Evolutionary conservation across 345 rosid genomes (phyloP).

Genomic region (Stellera chamaejasme): DNA sequence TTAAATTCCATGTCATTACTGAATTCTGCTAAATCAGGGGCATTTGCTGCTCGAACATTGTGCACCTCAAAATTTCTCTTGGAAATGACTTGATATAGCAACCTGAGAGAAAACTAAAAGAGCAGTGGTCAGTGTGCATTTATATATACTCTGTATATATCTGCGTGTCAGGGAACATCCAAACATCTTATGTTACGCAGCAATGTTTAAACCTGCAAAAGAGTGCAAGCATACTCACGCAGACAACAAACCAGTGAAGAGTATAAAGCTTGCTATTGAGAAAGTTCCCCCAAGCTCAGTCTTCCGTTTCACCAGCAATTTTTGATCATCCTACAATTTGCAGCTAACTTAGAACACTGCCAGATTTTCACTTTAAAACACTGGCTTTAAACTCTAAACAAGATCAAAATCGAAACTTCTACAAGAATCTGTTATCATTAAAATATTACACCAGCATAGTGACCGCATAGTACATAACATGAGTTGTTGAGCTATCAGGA

Average conservation of each 20-base stretch:
- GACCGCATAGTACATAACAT: too few relatives aligned
- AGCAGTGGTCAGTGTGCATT: constrained; percentile 22
- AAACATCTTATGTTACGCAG: neutral
- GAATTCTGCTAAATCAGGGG: constrained; percentile 65
- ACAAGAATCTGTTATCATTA: neutral
- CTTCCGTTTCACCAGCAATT: constrained; percentile 69
- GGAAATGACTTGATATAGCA: constrained; percentile 86
- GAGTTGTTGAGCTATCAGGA: too few relatives aligned
- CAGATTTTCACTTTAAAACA: neutral
- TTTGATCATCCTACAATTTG: constrained; percentile 65
- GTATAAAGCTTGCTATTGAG: constrained; percentile 92
- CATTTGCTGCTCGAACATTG: constrained; percentile 74
- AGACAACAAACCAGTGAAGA: constrained; percentile 81
- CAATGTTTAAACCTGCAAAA: constrained; percentile 4
- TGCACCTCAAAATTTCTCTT: constrained; percentile 83
- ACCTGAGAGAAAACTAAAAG: constrained; percentile 54
- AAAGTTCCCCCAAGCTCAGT: constrained; percentile 92
- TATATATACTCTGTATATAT: neutral
- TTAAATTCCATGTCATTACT: constrained; percentile 75
- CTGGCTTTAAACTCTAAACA: neutral
- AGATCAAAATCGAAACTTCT: neutral
- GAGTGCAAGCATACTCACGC: constrained; percentile 56
- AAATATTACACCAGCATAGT: too few relatives aligned
- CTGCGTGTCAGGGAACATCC: neutral
- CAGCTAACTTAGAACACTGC: neutral